Evolutionary conservation across 2,329 filamentous ascomycete species (phyloP).

Genomic region (Hirsutella thompsonii): DNA sequence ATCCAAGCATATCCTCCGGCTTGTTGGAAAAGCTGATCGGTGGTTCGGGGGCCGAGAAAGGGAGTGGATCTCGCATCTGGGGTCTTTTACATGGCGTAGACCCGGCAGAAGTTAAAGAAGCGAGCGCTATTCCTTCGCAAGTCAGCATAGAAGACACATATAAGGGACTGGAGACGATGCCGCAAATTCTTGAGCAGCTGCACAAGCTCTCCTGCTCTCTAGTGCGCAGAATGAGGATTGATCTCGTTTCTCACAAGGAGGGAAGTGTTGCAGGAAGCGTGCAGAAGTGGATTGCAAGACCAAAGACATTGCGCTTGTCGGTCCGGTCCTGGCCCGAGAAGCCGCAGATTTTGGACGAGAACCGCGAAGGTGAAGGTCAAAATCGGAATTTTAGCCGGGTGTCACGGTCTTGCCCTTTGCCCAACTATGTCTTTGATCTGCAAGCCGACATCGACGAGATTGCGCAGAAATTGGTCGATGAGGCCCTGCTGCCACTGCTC

Average conservation of each 20-base stretch:
- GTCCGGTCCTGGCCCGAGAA: conserved; percentile 45
- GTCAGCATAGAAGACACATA: conserved; percentile 96
- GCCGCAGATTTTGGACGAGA: conserved; percentile 26
- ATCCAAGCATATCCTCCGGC: conserved; percentile 48
- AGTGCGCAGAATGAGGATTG: conserved; percentile 63
- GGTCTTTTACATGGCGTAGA: conserved; percentile 71
- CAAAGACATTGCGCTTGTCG: conserved; percentile 69
- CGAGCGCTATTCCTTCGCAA: conserved; percentile 62
- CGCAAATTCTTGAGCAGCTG: conserved; percentile 56
- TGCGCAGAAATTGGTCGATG: conserved; percentile 55
- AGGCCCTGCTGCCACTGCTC: conserved; percentile 60
- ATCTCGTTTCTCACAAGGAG: conserved; percentile 48
- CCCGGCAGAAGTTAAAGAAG: conserved; percentile 56
- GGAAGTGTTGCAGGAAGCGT: conserved; percentile 16
- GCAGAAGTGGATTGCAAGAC: conserved; percentile 61
- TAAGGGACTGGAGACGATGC: conserved; percentile 50
- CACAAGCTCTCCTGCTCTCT: conserved; percentile 56
- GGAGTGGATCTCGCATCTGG: conserved; percentile 65
- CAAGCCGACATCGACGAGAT: conserved; percentile 43
- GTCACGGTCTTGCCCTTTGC: conserved; percentile 64
- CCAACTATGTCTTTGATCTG: conserved; percentile 58
- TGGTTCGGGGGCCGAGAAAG: conserved; percentile 56
- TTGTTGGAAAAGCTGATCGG: conserved; percentile 56
- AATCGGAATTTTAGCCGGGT: conserved; percentile 54
- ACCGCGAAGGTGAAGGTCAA: conserved; percentile 18